Percentiles rank a stretch among this genome's conserved stretches.
These are phyloP conservation scores for Orobanche coerulescens DNA, from an alignment of 257 asterid species.

Conservation along the genomic window DNA sequence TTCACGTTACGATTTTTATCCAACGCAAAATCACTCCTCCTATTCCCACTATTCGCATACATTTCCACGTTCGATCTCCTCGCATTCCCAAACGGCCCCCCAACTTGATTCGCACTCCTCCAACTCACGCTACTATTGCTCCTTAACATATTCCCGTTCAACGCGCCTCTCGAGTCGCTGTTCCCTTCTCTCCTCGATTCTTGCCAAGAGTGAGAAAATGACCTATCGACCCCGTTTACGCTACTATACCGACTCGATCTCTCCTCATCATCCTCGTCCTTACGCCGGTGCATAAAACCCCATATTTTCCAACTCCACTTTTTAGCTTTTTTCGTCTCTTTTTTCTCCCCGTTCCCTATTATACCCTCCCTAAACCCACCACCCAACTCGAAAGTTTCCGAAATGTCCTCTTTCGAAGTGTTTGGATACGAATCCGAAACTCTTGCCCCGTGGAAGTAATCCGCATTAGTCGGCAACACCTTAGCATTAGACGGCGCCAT, in stretches of 20 bases:
- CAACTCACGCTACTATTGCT: conserved; percentile 84
- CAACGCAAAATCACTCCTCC: conserved; percentile 52
- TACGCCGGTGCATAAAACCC: conserved; percentile 54
- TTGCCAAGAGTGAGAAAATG: conserved; percentile 50
- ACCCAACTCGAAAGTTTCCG: conserved; percentile 65
- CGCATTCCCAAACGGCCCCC: conserved; percentile 46
- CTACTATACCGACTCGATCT: conserved; percentile 32
- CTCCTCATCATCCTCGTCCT: conserved; percentile 51
- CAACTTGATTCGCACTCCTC: conserved; percentile 41
- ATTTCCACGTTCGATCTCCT: conserved; percentile 48
- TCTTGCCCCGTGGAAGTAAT: conserved; percentile 41
- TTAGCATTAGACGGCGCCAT: conserved; percentile 39
- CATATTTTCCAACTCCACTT: conserved; percentile 68
- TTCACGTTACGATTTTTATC: conserved; percentile 79
- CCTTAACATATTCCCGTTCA: conserved; percentile 41
- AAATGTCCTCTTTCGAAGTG: conserved; percentile 64
- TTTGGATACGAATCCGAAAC: conserved; percentile 49
- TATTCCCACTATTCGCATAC: conserved; percentile 52
- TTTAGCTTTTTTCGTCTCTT: conserved; percentile 52
- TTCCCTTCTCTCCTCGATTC: conserved; percentile 2
- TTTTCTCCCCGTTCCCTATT: conserved; percentile 46
- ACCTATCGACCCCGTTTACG: conserved; percentile 63
- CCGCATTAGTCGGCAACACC: conserved; percentile 42
- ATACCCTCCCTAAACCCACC: conserved; percentile 50
- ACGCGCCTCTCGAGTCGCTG: conserved; percentile 32